Evolutionary conservation across 2,329 filamentous ascomycete species (phyloP), one percentile per base, ranked within the genome.

Genomic region (Drechmeria coniospora): DNA sequence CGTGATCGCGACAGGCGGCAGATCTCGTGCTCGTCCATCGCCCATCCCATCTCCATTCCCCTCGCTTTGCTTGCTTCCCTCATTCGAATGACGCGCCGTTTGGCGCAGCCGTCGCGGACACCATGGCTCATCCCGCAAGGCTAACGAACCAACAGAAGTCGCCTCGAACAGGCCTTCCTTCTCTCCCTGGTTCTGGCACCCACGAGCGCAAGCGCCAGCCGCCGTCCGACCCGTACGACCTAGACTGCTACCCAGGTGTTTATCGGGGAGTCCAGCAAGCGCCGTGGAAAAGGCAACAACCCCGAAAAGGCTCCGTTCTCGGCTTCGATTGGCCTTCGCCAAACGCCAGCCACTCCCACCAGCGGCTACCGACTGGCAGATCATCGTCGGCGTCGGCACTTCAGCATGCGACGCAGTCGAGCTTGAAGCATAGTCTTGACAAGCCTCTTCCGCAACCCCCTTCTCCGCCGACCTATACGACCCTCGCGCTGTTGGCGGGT

Each of bases 401-500:
- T 25, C 54, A 64, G 50, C 64, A 71, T 69, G 65, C 51, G 32
- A 56, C 63, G 37, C 63, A 59, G 39, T 35, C 68, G 45, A 72
- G 61, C 37, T 48, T 71, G 27, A 65, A 68, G 41, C 54, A 63
- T 32, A 71, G 65, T 39, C 64, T 72, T 36, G 58, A 60, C 39
- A 73, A 73, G 45, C 67, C 68, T 26, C 46, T 72, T 14, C 68
- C 67, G 20, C 57, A 62, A 34, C 56, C 65, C 15, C 65, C 67
- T 15, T 54, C 29, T 17, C 33, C 33, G 32, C 27, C 30, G 17
- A 37, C 38, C 26, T 40, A 38, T 26, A 33, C 37, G 40, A 30
- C 45, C 37, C 34, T 49, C 41, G 29, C 48, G 47, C 39, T 50
- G 17, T 13, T 14, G n/a, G 17, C 16, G 11, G 17, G 17, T 6